Base-by-base conservation (phyloP, 768 basidiomycete genomes). In the Ramaria sp. region DNA sequence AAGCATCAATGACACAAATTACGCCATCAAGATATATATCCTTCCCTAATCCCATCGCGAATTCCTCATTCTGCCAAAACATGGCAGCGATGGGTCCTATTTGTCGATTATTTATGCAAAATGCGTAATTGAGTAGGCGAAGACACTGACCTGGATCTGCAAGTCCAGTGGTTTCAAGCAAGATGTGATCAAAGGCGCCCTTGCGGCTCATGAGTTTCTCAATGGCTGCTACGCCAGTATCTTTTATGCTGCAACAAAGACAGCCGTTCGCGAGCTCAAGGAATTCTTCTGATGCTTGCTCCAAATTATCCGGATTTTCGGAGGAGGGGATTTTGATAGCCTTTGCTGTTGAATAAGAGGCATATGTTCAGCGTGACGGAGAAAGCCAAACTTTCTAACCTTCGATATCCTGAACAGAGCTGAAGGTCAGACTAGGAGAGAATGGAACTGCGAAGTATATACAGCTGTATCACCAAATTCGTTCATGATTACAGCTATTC, bases 401-500 rank as follows among this genome's bases (percentile, higher is more conserved):
- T 81, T 97, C 94, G 53, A 97, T 96, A 63, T 92, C 95, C 87
- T 89, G 61, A 8, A 48, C 54, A 43, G 64, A 22, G 20, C 39
- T 2, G 39, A n/a, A 41, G 7, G 20, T n/a, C 8, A n/a, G 39
- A 8, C 39, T 36, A 48, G 39, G 38, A 42, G 38, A 36, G n/a
- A 20, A 27, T 13, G 32, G 32, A 13, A 25, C 28, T 13, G 12
- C 28, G 15, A 16, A 16, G 22, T 16, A 72, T 82, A 63, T 62
- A 89, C 88, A 61, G 90, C 89, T 18, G 93, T 93, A 65, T 96
- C 93, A 8, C 92, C 95, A 65, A 98, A 98, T 68, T 94, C 92
- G 63, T 95, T 96, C 90, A 96, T 93, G 59, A 95, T 96, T 20
- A 99, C 95, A 4, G 95, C 95, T 54, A 99, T 96, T 36, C 88